Percentiles rank a stretch among this genome's conserved stretches.
phyloP scores from a whole-genome alignment of 345 rosid genomes.

The Conringia planisiliqua region DNA sequence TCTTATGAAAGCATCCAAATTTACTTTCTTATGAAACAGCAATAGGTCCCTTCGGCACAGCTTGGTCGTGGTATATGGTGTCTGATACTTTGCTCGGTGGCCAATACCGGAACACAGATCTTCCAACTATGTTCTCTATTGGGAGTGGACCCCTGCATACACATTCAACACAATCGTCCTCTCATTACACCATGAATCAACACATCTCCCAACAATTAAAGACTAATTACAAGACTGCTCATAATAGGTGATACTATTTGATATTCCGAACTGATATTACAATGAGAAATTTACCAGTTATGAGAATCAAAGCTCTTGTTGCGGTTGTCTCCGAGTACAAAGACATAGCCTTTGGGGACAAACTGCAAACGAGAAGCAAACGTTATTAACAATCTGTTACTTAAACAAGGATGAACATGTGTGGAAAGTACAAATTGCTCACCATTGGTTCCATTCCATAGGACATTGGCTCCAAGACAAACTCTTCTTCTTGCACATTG shows the following conservation, averaged over 20 bases:
- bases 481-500: slow-evolving; percentile 60
- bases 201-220: background rate
- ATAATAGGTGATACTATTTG: background rate
- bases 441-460: slow-evolving; percentile 76
- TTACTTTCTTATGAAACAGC: slow-evolving; percentile 48
- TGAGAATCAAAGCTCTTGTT: slow-evolving; percentile 90
- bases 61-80: slow-evolving; percentile 43
- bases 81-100: slow-evolving; percentile 79
- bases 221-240: background rate
- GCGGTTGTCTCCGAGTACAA: slow-evolving; percentile 91
- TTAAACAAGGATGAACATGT: background rate
- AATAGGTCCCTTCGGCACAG: slow-evolving; percentile 26
- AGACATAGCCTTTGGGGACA: slow-evolving; percentile 79
- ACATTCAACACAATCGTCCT: background rate
- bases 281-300: slow-evolving; percentile 51
- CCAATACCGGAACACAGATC: slow-evolving; percentile 76
- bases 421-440: slow-evolving; percentile 3
- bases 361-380: slow-evolving; percentile 40
- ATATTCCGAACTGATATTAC: background rate
- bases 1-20: slow-evolving; percentile 18
- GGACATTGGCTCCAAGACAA: slow-evolving; percentile 65
- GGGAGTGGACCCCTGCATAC: slow-evolving; percentile 84
- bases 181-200: too few species aligned
- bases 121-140: slow-evolving; percentile 53
- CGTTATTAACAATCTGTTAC: background rate